These are phyloP conservation scores for Microcyclospora pomicola DNA, from an alignment of 2,329 filamentous ascomycete species.

Conservation along the genomic window DNA sequence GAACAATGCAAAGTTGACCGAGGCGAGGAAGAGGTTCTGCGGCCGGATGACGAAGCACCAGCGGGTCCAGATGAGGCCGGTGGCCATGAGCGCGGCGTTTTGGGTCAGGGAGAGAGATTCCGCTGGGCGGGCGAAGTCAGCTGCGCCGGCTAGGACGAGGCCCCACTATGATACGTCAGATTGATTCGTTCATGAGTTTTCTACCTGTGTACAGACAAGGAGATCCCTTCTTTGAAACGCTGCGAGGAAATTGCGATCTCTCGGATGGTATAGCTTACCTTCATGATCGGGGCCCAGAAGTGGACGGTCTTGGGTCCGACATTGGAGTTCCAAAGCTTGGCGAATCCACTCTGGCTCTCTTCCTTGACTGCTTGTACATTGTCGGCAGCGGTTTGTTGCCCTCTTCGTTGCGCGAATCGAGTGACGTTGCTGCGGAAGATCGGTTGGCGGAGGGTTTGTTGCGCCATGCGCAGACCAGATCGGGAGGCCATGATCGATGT, in stretches of 20 bases:
- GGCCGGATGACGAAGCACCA: conserved; percentile 98
- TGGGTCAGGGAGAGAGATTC: conserved; percentile 88
- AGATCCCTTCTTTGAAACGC: not conserved
- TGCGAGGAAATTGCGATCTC: not conserved
- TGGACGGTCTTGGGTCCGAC: conserved; percentile 66
- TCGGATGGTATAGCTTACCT: conserved; percentile 32
- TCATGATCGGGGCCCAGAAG: conserved; percentile 98
- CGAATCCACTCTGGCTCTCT: conserved; percentile 37
- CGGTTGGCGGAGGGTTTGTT: conserved; percentile 37
- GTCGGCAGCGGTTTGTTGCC: conserved; percentile 50
- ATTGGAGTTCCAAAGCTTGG: conserved; percentile 48
- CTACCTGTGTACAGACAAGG: not conserved
- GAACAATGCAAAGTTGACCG: conserved; percentile 97
- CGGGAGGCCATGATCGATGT: conserved; percentile 29
- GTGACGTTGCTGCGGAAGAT: conserved; percentile 22
- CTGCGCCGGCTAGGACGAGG: conserved; percentile 80
- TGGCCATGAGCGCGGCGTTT: conserved; percentile 79
- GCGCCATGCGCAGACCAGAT: conserved; percentile 43
- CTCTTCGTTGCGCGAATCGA: conserved; percentile 44
- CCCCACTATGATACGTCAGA: conserved; percentile 50
- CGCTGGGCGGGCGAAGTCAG: conserved; percentile 80
- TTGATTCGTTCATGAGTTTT: not conserved
- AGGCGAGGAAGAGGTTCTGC: conserved; percentile 78
- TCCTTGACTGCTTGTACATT: conserved; percentile 16
- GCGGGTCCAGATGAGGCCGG: conserved; percentile 91